Evolutionary conservation across 371 early-diverging fungal species (phyloP).

Genomic region (Massospora cicadina): DNA sequence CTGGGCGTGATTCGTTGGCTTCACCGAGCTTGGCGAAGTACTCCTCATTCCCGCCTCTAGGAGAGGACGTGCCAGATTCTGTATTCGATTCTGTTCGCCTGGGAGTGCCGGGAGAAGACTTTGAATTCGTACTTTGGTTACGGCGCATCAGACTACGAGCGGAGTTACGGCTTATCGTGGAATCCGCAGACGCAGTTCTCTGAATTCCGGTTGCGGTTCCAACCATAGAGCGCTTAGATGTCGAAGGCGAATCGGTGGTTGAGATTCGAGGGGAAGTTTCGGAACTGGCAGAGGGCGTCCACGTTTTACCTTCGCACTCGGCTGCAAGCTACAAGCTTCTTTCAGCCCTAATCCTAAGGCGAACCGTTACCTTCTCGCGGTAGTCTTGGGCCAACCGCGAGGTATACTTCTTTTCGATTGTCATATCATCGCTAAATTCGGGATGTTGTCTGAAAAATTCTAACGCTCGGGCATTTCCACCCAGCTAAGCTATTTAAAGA

Average conservation of each 20-base stretch:
- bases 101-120: not conserved
- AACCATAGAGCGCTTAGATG: too few relatives aligned
- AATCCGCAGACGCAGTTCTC: too few relatives aligned
- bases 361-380: slow-evolving; percentile 56
- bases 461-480: slow-evolving; percentile 80
- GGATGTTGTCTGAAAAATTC: slow-evolving; percentile 74
- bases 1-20: slow-evolving; percentile 38
- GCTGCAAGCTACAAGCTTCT: slow-evolving; percentile 18
- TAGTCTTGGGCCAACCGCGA: slow-evolving; percentile 72
- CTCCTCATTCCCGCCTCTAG: slow-evolving; percentile 40
- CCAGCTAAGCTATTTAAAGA: slow-evolving; percentile 49
- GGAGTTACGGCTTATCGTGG: too few relatives aligned
- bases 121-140: slow-evolving; percentile 19
- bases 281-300: slow-evolving; percentile 32
- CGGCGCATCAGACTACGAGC: too few relatives aligned
- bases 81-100: not conserved
- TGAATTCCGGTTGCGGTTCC: too few relatives aligned
- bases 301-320: slow-evolving; percentile 30
- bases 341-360: not conserved
- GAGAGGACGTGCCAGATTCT: not conserved
- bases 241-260: too few relatives aligned
- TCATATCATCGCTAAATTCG: slow-evolving; percentile 59
- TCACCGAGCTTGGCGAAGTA: slow-evolving; percentile 44
- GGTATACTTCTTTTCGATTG: slow-evolving; percentile 67
- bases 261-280: slow-evolving; percentile 15